These are phyloP conservation scores for Cutaneotrichosporon curvatum DNA, from an alignment of 1,284 basidiomycete species.

Conservation along the genomic window DNA sequence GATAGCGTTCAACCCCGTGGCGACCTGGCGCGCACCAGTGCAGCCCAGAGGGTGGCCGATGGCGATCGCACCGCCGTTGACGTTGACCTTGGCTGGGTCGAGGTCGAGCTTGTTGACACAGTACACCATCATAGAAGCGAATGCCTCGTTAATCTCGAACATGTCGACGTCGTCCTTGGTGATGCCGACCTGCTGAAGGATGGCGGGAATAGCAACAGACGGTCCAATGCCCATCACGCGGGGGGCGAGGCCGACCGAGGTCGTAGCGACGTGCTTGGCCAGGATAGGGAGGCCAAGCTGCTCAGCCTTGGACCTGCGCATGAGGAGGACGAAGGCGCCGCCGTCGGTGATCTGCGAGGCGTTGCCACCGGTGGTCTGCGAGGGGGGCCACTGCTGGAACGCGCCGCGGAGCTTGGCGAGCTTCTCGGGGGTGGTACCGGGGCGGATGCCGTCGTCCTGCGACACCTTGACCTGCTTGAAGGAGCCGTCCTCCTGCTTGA, in stretches of 20 bases:
- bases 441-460: conserved; percentile 82
- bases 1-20: conserved; percentile 77
- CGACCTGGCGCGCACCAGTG: conserved; percentile 81
- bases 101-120: conserved; percentile 62
- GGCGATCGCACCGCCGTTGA: conserved; percentile 84
- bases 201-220: conserved; percentile 71
- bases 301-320: conserved; percentile 77
- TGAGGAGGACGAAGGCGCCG: conserved; percentile 85
- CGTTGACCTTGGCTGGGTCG: conserved; percentile 72
- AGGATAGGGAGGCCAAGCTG: conserved; percentile 82
- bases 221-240: conserved; percentile 87
- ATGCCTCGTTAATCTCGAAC: conserved; percentile 79
- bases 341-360: conserved; percentile 94
- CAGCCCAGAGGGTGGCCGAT: conserved; percentile 64
- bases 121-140: conserved; percentile 75
- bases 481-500: conserved; percentile 61
- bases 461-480: neutral
- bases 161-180: conserved; percentile 69
- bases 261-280: conserved; percentile 80
- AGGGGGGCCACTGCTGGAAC: conserved; percentile 75
- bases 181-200: conserved; percentile 61
- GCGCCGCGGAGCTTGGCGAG: conserved; percentile 87
- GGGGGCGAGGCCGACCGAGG: conserved; percentile 72
- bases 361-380: conserved; percentile 69
- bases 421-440: conserved; percentile 80